Evolutionary conservation across 1,284 basidiomycete genomes (phyloP).

Genomic region (Agroathelia rolfsii): DNA sequence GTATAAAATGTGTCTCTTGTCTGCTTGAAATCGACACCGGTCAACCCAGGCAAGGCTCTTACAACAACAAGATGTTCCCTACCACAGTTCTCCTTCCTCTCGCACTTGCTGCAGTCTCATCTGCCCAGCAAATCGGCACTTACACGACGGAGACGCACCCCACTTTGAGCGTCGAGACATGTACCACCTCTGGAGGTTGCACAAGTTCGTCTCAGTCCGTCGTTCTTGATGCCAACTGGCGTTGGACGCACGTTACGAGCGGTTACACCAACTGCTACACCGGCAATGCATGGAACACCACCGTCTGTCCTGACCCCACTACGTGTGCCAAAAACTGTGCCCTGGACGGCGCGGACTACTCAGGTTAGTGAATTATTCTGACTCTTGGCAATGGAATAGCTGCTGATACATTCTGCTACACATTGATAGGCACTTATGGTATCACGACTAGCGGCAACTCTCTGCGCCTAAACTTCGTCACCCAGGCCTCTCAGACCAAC

Average conservation of each 20-base stretch:
- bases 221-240: slow-evolving; percentile 21
- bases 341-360: slow-evolving; percentile 23
- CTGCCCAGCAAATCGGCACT: slow-evolving; percentile 24
- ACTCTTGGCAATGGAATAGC: too few relatives aligned
- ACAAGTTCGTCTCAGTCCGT: slow-evolving; percentile 9
- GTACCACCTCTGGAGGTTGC: slow-evolving; percentile 19
- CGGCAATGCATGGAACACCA: slow-evolving; percentile 39
- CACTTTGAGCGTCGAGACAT: slow-evolving; percentile 19
- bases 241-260: slow-evolving; percentile 16
- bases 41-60: too few relatives aligned
- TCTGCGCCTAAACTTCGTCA: slow-evolving; percentile 30
- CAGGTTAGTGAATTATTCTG: too few relatives aligned
- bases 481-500: slow-evolving; percentile 20
- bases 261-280: slow-evolving; percentile 46
- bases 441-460: slow-evolving; percentile 27
- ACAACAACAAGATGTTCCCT: too few relatives aligned
- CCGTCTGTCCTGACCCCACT: slow-evolving; percentile 34
- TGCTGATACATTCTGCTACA: too few relatives aligned
- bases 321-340: slow-evolving; percentile 32
- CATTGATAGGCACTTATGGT: slow-evolving; percentile 28
- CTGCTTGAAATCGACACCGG: too few relatives aligned
- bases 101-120: too few relatives aligned
- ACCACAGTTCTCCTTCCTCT: too few relatives aligned
- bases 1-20: too few relatives aligned
- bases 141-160: slow-evolving; percentile 25